Conservation (phyloP, 1,284 basidiomycete genomes). For the Rhizoctonia solani region DNA sequence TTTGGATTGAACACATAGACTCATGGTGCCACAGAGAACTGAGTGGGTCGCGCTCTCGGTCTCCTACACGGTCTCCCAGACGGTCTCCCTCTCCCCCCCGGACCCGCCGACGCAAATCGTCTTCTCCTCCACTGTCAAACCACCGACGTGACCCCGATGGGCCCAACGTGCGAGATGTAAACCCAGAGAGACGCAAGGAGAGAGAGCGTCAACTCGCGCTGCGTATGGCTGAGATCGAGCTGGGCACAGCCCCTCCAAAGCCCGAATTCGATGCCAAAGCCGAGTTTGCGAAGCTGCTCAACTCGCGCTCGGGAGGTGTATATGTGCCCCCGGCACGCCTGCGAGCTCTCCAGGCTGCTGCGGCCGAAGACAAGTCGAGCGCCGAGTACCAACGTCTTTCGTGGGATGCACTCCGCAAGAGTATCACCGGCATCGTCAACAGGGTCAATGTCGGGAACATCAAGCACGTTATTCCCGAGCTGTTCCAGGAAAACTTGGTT, state of each 20-base stretch:
- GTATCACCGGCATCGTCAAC: slow-evolving; percentile 99
- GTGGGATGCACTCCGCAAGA: slow-evolving; percentile 98
- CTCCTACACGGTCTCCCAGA: slow-evolving; percentile 21
- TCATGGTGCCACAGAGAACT: slow-evolving; percentile 2
- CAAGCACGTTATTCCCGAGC: slow-evolving; percentile 93
- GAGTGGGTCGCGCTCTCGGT: slow-evolving; percentile 21
- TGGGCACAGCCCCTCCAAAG: slow-evolving; percentile 60
- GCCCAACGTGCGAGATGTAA: slow-evolving; percentile 71
- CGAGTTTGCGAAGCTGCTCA: slow-evolving; percentile 40
- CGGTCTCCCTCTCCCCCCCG: slow-evolving; percentile 54
- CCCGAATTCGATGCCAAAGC: slow-evolving; percentile 61
- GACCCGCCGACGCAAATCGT: slow-evolving; percentile 55
- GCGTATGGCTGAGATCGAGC: slow-evolving; percentile 71
- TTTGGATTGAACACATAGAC: not conserved
- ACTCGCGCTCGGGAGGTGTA: slow-evolving; percentile 79
- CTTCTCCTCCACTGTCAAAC: slow-evolving; percentile 36
- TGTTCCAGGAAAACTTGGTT: slow-evolving; percentile 91
- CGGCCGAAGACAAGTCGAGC: slow-evolving; percentile 78
- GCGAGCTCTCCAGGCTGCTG: slow-evolving; percentile 85
- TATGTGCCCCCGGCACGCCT: slow-evolving; percentile 96
- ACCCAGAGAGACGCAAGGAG: slow-evolving; percentile 73
- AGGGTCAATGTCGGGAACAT: slow-evolving; percentile 96
- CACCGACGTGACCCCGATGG: slow-evolving; percentile 47
- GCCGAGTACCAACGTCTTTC: slow-evolving; percentile 94
- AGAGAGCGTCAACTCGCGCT: slow-evolving; percentile 78